Evolutionary conservation across 2,329 filamentous ascomycete genomes (phyloP).

Genomic region (Diaporthe ampelina): DNA sequence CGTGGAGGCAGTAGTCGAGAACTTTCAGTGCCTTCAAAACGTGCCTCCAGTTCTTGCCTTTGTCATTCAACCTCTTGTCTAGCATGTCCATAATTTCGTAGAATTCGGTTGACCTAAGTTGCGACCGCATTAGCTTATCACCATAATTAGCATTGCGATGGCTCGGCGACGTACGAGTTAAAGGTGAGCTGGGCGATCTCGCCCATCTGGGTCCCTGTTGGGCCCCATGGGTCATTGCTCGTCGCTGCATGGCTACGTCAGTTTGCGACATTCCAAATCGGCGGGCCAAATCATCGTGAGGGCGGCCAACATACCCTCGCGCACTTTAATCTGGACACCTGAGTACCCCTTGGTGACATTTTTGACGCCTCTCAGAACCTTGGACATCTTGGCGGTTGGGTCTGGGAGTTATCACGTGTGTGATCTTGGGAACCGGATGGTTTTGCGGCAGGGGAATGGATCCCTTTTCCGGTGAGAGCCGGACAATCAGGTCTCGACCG

Average conservation of each 20-base stretch:
- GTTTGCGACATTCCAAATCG: slow-evolving; percentile 40
- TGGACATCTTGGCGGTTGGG: slow-evolving; percentile 79
- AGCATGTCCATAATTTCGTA: slow-evolving; percentile 99
- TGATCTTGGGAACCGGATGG: slow-evolving; percentile 3
- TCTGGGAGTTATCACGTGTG: slow-evolving; percentile 14
- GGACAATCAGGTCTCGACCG: background rate
- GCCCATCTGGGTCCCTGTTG: slow-evolving; percentile 97
- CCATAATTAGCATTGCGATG: background rate
- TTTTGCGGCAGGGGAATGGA: background rate
- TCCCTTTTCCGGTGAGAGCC: background rate
- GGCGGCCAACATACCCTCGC: slow-evolving; percentile 80
- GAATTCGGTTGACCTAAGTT: slow-evolving; percentile 88
- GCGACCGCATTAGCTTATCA: slow-evolving; percentile 28
- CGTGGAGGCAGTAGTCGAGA: slow-evolving; percentile 96
- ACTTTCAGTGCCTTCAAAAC: slow-evolving; percentile 98
- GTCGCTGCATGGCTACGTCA: slow-evolving; percentile 76
- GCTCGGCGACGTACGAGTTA: slow-evolving; percentile 80
- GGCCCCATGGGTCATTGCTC: slow-evolving; percentile 98
- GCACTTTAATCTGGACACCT: slow-evolving; percentile 95
- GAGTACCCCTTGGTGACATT: slow-evolving; percentile 99
- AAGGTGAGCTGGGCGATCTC: slow-evolving; percentile 98
- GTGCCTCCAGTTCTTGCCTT: slow-evolving; percentile 99
- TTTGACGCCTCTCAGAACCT: slow-evolving; percentile 97
- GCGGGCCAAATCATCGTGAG: slow-evolving; percentile 12
- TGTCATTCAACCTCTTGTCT: slow-evolving; percentile 98